Conservation (phyloP, 1,284 basidiomycete species). For the Ceratobasidium sp. region DNA sequence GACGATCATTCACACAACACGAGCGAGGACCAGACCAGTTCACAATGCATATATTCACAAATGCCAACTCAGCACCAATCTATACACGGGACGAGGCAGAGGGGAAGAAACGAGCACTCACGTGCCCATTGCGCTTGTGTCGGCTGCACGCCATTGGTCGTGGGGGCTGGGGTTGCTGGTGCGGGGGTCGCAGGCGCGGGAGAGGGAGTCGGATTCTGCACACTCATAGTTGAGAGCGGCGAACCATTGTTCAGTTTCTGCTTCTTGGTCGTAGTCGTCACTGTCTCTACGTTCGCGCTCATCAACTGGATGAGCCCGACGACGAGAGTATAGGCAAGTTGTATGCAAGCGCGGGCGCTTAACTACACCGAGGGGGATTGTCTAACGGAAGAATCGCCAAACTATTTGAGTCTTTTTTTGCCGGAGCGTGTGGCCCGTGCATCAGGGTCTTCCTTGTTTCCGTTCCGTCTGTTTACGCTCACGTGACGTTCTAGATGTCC, state of each 20-base stretch:
- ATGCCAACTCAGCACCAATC: constrained; percentile 21
- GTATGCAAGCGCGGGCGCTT: constrained; percentile 23
- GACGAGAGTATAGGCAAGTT: neutral
- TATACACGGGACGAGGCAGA: neutral
- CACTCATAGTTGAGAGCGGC: constrained; percentile 34
- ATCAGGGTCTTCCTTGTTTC: neutral
- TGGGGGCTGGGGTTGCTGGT: constrained; percentile 1
- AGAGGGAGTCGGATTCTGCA: constrained; percentile 27
- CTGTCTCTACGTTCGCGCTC: constrained; percentile 28
- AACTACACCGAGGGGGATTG: constrained; percentile 1
- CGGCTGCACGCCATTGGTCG: constrained; percentile 26
- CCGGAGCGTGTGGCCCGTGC: constrained; percentile 21
- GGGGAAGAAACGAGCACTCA: constrained; percentile 13
- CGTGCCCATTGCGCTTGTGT: constrained; percentile 16
- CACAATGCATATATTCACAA: constrained; percentile 31
- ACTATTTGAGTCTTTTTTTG: constrained; percentile 23
- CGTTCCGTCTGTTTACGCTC: neutral
- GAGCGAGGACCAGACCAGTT: neutral
- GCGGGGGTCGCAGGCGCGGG: constrained; percentile 4
- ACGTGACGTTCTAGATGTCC: constrained; percentile 18
- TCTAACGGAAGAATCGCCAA: constrained; percentile 32
- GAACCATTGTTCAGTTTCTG: constrained; percentile 35
- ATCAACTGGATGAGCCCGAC: neutral
- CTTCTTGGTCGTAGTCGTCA: constrained; percentile 30
- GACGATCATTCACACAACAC: constrained; percentile 20